Evolutionary conservation across 129 eudicot species (phyloP).

Genomic region (Flaveria ramosissima): DNA sequence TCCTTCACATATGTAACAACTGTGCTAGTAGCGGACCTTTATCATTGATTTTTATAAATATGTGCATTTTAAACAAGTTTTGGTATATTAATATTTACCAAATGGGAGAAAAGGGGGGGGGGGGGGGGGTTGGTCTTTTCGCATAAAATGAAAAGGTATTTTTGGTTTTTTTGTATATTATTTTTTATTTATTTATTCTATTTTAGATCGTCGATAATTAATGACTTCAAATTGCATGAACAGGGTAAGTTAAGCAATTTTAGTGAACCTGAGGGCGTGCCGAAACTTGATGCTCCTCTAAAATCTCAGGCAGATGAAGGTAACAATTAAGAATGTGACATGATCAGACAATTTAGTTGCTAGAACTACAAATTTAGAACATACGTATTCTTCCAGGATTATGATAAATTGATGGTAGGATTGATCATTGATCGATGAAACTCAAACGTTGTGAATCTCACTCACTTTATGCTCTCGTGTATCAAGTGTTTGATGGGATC

Average conservation of each 20-base stretch:
- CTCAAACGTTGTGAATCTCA: not conserved
- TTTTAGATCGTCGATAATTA: not conserved
- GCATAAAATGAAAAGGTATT: not conserved
- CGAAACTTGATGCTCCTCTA: conserved; percentile 49
- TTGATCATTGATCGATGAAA: conserved; percentile 3
- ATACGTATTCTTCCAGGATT: not conserved
- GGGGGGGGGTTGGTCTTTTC: no score
- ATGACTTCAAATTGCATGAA: conserved; percentile 10
- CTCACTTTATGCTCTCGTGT: not conserved
- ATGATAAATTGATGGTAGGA: not conserved
- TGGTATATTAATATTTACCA: no score
- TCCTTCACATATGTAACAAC: not conserved
- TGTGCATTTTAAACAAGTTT: not conserved
- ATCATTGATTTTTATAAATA: not conserved
- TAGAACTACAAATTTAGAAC: not conserved
- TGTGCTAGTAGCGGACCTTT: no score
- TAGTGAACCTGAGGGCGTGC: conserved; percentile 55
- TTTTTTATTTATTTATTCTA: not conserved
- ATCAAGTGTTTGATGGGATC: not conserved
- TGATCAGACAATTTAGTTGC: not conserved
- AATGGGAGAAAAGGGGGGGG: no score
- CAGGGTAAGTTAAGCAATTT: conserved; percentile 70
- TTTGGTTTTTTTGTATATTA: not conserved
- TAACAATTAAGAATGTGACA: not conserved
- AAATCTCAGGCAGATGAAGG: conserved; percentile 48